Percentiles rank a stretch among this genome's conserved stretches.
These are phyloP conservation scores for Acer yangbiense DNA, from an alignment of 345 rosid species.

Conservation along the genomic window DNA sequence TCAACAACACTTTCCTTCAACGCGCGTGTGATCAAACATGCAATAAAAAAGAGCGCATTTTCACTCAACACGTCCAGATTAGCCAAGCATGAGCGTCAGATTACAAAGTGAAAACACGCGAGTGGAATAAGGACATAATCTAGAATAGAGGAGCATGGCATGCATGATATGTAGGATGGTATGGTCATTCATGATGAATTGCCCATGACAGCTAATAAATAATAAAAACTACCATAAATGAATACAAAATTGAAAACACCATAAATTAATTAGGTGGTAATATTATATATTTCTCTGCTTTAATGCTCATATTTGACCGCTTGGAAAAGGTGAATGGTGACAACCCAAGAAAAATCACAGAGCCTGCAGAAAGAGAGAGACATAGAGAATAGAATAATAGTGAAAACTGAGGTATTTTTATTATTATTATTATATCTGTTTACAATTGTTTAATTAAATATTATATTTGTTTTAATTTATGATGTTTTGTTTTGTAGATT, in stretches of 20 bases:
- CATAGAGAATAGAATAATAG: constrained; percentile 18
- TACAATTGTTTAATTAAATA: neutral
- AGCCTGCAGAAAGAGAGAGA: constrained; percentile 12
- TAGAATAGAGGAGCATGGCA: neutral
- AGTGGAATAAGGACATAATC: neutral
- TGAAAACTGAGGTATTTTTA: constrained; percentile 14
- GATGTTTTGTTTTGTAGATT: neutral
- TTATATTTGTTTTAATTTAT: neutral
- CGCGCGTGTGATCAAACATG: neutral
- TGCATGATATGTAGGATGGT: constrained; percentile 5
- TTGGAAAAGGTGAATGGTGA: constrained; percentile 31
- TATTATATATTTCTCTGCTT: neutral
- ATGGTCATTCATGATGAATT: constrained; percentile 17
- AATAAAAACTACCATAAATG: constrained; percentile 2
- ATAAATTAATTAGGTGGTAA: neutral
- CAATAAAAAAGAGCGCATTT: neutral
- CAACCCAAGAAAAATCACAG: neutral
- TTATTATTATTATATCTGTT: neutral
- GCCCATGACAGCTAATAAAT: constrained; percentile 20
- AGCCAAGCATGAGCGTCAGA: too few relatives aligned
- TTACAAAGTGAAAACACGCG: neutral
- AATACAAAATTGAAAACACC: neutral
- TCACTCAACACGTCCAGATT: neutral
- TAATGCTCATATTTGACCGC: constrained; percentile 37
- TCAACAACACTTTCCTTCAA: neutral